Evolutionary conservation across 805 yeast species (phyloP).

Genomic region (Saccharomycopsis olivae): DNA sequence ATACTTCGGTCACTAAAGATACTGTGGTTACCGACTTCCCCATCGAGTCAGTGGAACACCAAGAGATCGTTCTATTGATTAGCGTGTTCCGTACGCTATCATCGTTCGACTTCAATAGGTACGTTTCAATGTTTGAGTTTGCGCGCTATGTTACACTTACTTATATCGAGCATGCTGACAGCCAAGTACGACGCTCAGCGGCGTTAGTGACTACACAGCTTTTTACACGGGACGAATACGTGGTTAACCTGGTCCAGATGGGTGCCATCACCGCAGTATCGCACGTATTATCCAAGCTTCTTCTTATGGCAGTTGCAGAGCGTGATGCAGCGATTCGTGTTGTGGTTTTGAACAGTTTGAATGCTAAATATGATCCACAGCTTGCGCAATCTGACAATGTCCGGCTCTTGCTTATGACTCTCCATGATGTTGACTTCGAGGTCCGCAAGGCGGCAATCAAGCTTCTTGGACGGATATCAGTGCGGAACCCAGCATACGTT

Average conservation of each 20-base stretch:
- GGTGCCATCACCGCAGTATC: constrained; percentile 75
- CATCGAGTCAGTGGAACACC: constrained; percentile 26
- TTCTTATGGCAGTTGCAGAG: constrained; percentile 81
- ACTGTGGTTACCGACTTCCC: no score
- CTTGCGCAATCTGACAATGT: constrained; percentile 90
- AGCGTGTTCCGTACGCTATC: constrained; percentile 74
- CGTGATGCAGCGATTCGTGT: constrained; percentile 77
- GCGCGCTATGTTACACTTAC: constrained; percentile 76
- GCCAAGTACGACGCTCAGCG: constrained; percentile 74
- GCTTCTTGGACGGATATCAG: constrained; percentile 74
- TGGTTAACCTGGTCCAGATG: constrained; percentile 74
- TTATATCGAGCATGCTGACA: constrained; percentile 71
- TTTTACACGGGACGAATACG: constrained; percentile 67
- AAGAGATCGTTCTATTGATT: constrained; percentile 44
- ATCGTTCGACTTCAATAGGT: constrained; percentile 62
- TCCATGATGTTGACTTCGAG: constrained; percentile 82
- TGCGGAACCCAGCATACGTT: constrained; percentile 89
- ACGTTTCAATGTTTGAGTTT: constrained; percentile 67
- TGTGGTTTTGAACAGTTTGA: constrained; percentile 65
- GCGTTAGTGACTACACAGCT: constrained; percentile 74
- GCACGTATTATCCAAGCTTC: constrained; percentile 69
- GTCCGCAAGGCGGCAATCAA: constrained; percentile 70
- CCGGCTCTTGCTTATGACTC: constrained; percentile 70
- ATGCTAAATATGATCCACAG: constrained; percentile 77
- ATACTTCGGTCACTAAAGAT: no score